A percentile compares a stretch with the other conserved stretches of the same genome.
phyloP scores from a whole-genome alignment of 2,329 filamentous ascomycete species.

The Penicillium sp. region DNA sequence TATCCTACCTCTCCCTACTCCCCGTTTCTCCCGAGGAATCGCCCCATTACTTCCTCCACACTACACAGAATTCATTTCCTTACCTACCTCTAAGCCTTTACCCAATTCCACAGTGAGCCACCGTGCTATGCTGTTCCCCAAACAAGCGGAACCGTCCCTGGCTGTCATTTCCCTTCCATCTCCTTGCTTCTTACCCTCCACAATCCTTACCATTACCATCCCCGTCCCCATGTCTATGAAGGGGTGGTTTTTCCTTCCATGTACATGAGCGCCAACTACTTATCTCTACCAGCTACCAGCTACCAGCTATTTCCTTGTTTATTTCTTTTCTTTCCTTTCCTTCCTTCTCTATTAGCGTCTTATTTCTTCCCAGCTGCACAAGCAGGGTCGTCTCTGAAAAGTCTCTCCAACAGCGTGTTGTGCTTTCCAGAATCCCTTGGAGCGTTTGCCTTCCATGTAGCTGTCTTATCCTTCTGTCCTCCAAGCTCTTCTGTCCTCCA shows the following conservation, averaged over 20 bases:
- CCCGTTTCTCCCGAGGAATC: background rate
- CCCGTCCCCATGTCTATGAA: background rate
- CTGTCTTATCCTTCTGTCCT: too few relatives aligned
- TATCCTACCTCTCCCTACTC: background rate
- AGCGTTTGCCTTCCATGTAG: background rate
- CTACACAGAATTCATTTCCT: constrained; percentile 1
- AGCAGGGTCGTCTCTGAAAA: background rate
- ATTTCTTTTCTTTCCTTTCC: constrained; percentile 12
- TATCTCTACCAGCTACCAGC: constrained; percentile 14
- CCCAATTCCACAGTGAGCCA: background rate
- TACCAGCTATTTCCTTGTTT: constrained; percentile 6
- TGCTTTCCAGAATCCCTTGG: background rate
- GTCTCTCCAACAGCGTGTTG: background rate
- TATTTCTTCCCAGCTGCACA: background rate
- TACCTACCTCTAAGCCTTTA: background rate
- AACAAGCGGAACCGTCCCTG: constrained; percentile 4
- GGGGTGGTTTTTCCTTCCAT: constrained; percentile 15
- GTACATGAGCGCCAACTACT: constrained; percentile 24
- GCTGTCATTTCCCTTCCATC: background rate
- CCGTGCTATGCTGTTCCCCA: background rate
- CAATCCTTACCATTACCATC: background rate
- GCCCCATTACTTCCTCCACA: background rate
- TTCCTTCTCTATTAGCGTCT: too few relatives aligned
- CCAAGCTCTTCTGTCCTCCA: background rate
- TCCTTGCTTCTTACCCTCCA: background rate